Conservation (phyloP, 139 green algal species). For the Pedinophyceae sp. region DNA sequence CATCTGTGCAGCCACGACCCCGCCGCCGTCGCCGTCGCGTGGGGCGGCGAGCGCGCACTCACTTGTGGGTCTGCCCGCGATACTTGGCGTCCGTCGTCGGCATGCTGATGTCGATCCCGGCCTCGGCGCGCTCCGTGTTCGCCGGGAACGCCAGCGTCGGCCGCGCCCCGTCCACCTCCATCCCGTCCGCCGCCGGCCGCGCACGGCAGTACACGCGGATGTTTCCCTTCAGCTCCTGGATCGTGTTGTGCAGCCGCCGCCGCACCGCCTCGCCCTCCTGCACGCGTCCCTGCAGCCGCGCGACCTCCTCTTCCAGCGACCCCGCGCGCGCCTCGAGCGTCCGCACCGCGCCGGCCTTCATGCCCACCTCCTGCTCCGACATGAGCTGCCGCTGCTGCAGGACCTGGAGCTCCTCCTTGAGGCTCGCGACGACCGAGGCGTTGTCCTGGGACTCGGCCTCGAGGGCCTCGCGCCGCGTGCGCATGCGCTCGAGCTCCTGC, state of each 20-base stretch:
- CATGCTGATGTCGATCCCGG: too few relatives aligned
- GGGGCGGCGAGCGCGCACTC: too few relatives aligned
- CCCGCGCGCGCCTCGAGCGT: conserved; percentile 4
- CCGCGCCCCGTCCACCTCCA: background rate
- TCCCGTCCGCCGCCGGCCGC: conserved; percentile 26
- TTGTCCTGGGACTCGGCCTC: background rate
- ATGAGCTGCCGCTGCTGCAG: too few relatives aligned
- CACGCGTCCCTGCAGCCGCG: conserved; percentile 13
- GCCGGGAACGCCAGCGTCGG: too few relatives aligned
- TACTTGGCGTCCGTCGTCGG: too few relatives aligned
- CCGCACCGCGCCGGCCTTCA: background rate
- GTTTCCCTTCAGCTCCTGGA: conserved; percentile 86
- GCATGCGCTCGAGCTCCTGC: background rate
- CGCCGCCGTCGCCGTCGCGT: too few relatives aligned
- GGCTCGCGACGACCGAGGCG: background rate
- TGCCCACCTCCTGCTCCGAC: too few relatives aligned
- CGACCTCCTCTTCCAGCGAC: conserved; percentile 4
- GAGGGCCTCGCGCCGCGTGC: background rate
- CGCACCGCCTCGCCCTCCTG: conserved; percentile 46
- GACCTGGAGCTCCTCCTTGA: conserved; percentile 1
- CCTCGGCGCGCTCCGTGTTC: too few relatives aligned
- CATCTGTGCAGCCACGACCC: too few relatives aligned
- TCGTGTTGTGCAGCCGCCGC: conserved; percentile 76
- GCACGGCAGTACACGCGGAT: conserved; percentile 87
- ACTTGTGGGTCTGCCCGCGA: too few relatives aligned